phyloP scores from a whole-genome alignment of 371 early-diverging fungal species.

The Mortierella sp. region DNA sequence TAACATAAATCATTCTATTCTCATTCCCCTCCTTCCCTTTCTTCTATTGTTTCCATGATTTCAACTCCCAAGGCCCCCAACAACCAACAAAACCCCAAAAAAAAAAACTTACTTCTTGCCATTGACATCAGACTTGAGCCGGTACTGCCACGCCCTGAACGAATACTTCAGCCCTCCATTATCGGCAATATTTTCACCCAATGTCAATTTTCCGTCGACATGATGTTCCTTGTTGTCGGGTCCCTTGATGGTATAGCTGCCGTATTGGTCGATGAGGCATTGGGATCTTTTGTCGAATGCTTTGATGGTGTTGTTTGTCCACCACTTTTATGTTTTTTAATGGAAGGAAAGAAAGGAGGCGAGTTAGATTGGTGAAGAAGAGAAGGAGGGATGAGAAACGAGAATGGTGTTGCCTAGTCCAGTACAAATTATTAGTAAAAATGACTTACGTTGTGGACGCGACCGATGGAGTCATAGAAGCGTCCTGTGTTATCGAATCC shows the following conservation, averaged over 20 bases:
- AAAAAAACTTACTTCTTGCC: constrained; percentile 10
- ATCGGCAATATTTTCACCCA: constrained; percentile 85
- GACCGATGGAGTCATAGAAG: constrained; percentile 22
- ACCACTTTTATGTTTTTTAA: constrained; percentile 66
- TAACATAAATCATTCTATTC: background rate
- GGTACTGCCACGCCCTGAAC: constrained; percentile 60
- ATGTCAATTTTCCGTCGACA: constrained; percentile 72
- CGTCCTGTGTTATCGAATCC: constrained; percentile 24
- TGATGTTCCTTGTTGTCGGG: constrained; percentile 19
- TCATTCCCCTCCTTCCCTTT: no score
- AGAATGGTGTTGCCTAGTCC: background rate
- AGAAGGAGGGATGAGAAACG: background rate
- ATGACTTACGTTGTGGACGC: constrained; percentile 18
- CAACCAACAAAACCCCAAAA: no score
- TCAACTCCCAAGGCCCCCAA: no score
- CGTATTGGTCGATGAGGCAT: constrained; percentile 79
- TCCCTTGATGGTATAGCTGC: constrained; percentile 29
- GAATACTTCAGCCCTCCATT: constrained; percentile 75
- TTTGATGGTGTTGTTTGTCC: constrained; percentile 66
- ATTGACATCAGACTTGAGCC: constrained; percentile 57
- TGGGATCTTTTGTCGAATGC: constrained; percentile 66
- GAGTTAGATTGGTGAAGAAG: background rate
- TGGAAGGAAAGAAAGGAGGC: background rate
- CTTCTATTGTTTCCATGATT: no score
- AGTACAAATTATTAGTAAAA: background rate